Percentiles rank a stretch among this genome's conserved stretches.
These are phyloP conservation scores for Alternaria infectoria DNA, from an alignment of 2,329 filamentous ascomycete species.

Conservation along the genomic window DNA sequence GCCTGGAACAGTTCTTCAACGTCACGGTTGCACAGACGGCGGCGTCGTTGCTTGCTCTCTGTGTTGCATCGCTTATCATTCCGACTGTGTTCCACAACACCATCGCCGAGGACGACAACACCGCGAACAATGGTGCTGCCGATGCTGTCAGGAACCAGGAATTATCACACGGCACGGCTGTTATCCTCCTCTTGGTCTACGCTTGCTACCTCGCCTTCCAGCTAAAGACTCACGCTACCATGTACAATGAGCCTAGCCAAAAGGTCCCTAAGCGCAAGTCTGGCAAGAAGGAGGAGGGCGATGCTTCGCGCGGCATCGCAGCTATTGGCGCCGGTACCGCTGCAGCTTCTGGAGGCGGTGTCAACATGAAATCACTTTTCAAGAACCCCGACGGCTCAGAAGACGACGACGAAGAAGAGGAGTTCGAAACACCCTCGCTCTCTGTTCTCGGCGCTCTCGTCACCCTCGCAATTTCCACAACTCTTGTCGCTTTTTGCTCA, in stretches of 20 bases:
- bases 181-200: conserved; percentile 87
- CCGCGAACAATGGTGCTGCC: conserved; percentile 11
- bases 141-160: conserved; percentile 42
- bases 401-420: conserved; percentile 67
- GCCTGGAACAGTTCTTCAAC: conserved; percentile 88
- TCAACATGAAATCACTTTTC: conserved; percentile 56
- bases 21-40: conserved; percentile 90
- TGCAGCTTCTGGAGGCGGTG: conserved; percentile 57
- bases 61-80: conserved; percentile 82
- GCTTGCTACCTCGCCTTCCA: conserved; percentile 87
- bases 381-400: conserved; percentile 44
- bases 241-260: conserved; percentile 80
- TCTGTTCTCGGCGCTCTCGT: conserved; percentile 73
- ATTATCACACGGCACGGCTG: conserved; percentile 71
- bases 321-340: conserved; percentile 60
- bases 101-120: conserved; percentile 33
- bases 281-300: conserved; percentile 57
- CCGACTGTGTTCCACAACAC: conserved; percentile 75
- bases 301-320: conserved; percentile 58
- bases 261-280: conserved; percentile 70
- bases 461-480: conserved; percentile 75
- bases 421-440: conserved; percentile 78
- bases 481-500: conserved; percentile 78
- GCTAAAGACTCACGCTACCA: conserved; percentile 78
- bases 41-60: conserved; percentile 77